Base-by-base conservation (phyloP, 2,329 filamentous ascomycete genomes). In the Eutypa lata region DNA sequence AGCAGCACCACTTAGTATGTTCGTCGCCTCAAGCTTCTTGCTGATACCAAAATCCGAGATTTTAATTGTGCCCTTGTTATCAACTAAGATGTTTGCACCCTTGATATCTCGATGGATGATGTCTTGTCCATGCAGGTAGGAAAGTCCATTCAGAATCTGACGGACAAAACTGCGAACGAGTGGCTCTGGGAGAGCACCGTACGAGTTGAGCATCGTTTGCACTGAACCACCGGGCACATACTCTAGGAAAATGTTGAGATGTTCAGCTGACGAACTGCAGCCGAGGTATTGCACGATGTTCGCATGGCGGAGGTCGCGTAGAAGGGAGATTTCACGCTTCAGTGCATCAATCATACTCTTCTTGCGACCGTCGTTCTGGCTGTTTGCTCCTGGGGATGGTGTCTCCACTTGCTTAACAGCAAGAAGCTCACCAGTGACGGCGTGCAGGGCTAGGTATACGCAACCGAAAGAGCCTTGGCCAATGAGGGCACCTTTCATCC, bases 31-130 rank as follows among this genome's bases (percentile, higher is more conserved):
- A 40, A 97, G 89, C 70, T 96, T 95, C 79, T 99, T 99, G 56
- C 90, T 95, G 68, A 99, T 97, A 68, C 94, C 94, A 64, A 99
- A 99, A 78, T 99, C 94, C 8, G 93, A 97, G 60, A 99, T 99
- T 76, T 99, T 99, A 75, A 99, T 96, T 7, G 90, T 93, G 53
- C 94, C 94, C 74, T 97, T 97, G 78, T 97, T 97, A 76, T 99
- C 94, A 53, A 99, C 94, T 5, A 99, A 85, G 61, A 99, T 96
- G 68, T 99, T 99, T 70, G 94, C 94, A 47, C 94, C 94, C 77
- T 99, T 99, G 81, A 99, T 97, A 68, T 99, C 94, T 55, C 94
- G 89, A 71, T 99, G 94, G 63, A 99, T 97, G 67, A 99, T 99
- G 68, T 97, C 94, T 59, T 88, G 86, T 67, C 88, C 88, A 75